These are phyloP conservation scores for Passiflora organensis DNA, from an alignment of 345 rosid genomes.

Conservation along the genomic window DNA sequence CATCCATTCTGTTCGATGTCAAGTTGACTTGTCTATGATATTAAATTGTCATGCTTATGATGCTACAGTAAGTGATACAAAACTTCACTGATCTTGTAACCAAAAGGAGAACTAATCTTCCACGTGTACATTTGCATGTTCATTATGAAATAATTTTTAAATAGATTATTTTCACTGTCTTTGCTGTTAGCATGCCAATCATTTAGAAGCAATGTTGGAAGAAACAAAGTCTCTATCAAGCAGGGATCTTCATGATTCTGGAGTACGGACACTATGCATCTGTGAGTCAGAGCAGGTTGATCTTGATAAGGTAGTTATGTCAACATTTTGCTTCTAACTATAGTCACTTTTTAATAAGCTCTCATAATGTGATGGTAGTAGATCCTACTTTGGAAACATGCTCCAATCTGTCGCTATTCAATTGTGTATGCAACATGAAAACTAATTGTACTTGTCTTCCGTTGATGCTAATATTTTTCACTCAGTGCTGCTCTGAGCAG, in stretches of 20 bases:
- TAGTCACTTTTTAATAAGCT: slow-evolving; percentile 6
- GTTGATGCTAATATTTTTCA: not conserved
- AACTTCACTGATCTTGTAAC: not conserved
- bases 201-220: slow-evolving; percentile 59
- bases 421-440: not conserved
- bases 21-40: slow-evolving; percentile 68
- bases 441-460: not conserved
- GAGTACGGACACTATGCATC: slow-evolving; percentile 74
- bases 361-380: slow-evolving; percentile 1
- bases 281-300: slow-evolving; percentile 47
- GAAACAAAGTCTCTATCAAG: slow-evolving; percentile 57
- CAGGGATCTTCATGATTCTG: slow-evolving; percentile 63
- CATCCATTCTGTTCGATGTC: slow-evolving; percentile 63
- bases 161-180: slow-evolving; percentile 12
- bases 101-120: not conserved
- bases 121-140: not conserved
- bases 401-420: not conserved
- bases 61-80: slow-evolving; percentile 55
- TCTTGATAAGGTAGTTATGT: slow-evolving; percentile 62
- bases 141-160: slow-evolving; percentile 8
- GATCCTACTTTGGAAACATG: slow-evolving; percentile 5
- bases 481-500: not conserved
- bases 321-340: slow-evolving; percentile 9
- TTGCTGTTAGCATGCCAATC: slow-evolving; percentile 49
- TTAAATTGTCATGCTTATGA: slow-evolving; percentile 76